Percentiles rank a stretch among this genome's conserved stretches.
Evolutionary conservation across 2,329 filamentous ascomycete species (phyloP).

Genomic region (Colletotrichum shisoi): DNA sequence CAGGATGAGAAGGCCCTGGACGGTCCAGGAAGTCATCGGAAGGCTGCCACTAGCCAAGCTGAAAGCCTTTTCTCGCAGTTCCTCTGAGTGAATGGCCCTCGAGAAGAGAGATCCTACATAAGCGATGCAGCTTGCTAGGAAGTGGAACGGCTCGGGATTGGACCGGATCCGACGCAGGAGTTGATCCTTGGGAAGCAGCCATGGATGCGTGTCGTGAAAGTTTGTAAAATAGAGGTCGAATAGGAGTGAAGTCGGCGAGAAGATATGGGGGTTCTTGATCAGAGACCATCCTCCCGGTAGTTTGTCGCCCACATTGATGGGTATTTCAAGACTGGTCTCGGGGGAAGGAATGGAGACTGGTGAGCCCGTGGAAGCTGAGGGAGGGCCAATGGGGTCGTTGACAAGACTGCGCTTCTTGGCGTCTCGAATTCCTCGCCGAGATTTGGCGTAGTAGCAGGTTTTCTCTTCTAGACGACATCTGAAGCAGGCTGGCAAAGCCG

Average conservation of each 20-base stretch:
- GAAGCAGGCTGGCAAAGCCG: constrained; percentile 53
- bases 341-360: constrained; percentile 34
- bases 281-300: constrained; percentile 42
- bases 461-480: constrained; percentile 54
- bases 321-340: constrained; percentile 40
- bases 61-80: constrained; percentile 47
- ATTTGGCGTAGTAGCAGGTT: constrained; percentile 58
- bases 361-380: constrained; percentile 7
- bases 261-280: constrained; percentile 36
- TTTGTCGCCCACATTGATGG: constrained; percentile 41
- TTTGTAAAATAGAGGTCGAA: constrained; percentile 46
- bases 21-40: constrained; percentile 47
- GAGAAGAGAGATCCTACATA: constrained; percentile 53
- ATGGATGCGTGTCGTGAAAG: constrained; percentile 41
- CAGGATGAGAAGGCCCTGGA: constrained; percentile 48
- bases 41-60: constrained; percentile 47
- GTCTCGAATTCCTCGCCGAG: constrained; percentile 55
- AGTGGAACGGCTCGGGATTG: constrained; percentile 40
- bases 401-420: constrained; percentile 48
- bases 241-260: constrained; percentile 30
- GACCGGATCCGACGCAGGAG: constrained; percentile 30
- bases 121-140: constrained; percentile 47
- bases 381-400: constrained; percentile 42
- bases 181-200: constrained; percentile 35
- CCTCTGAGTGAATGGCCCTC: constrained; percentile 44